Evolutionary conservation across 2,329 filamentous ascomycete genomes (phyloP), one percentile per base, ranked within the genome.

Genomic region (Teratosphaeria destructans): DNA sequence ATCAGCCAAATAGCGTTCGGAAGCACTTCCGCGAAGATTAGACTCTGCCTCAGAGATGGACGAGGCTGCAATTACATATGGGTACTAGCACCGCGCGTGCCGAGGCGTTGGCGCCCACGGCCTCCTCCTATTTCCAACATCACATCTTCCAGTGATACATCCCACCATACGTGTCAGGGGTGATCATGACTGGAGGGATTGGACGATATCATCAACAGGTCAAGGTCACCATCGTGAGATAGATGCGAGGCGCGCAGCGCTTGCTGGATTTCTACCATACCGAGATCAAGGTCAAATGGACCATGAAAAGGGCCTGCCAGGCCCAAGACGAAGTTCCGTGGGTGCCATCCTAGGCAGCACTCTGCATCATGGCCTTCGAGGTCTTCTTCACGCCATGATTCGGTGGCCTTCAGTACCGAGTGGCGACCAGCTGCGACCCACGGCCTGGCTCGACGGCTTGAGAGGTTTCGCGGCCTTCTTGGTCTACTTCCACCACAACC

Each of bases 391-490:
- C 26, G 39, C 59, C 59, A 32, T 35, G 43, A 59, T 37, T 19
- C 14, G 39, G 19, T 57, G 26, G 57, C 57, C 52, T 39, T 47
- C 16, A 10, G 43, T 49, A 19, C 43, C 43, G 14, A 23, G 23
- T 23, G 29, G 19, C 59, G 59, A 49, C 43, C 43, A 60, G 12
- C 71, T 39, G 14, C 37, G 52, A 11, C 34, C 57, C n/a, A 85
- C 82, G 2, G 81, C 82, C 27, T 85, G 81, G 64, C 77, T 85
- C 14, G 85, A 88, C 65, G 85, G 85, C 14, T 73, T 88, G 11
- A 76, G 85, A 63, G 85, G 85, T 2, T 85, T 86, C 61, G 84
- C 85, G 10, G 83, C 85, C 4, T 78, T 88, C 39, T 68, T 86
- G 23, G 85, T 88, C 16, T 87, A 85, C 69, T 76, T 81, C 64